A percentile compares a stretch with the other conserved stretches of the same genome.
Evolutionary conservation across 371 early-diverging fungal species (phyloP).

Genomic region (Nosema muscidifuracis): DNA sequence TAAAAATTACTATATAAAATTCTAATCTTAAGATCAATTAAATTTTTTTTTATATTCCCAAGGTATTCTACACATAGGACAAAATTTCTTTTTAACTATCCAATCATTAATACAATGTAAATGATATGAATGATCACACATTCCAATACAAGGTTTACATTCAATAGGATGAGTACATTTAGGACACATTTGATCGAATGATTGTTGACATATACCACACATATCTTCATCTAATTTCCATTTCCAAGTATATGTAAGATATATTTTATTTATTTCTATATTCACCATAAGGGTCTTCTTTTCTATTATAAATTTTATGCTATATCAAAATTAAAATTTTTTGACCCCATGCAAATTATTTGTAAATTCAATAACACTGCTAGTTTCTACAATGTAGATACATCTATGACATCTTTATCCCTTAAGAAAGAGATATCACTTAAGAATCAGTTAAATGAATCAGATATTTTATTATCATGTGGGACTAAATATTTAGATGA

Average conservation of each 20-base stretch:
- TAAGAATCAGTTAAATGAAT: not conserved
- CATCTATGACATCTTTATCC: not conserved
- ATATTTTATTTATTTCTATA: slow-evolving; percentile 47
- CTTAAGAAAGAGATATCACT: slow-evolving; percentile 2
- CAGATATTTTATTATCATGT: slow-evolving; percentile 3
- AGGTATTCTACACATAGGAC: slow-evolving; percentile 61
- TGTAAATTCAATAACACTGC: slow-evolving; percentile 6
- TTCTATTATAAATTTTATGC: too few species aligned
- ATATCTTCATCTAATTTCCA: slow-evolving; percentile 60
- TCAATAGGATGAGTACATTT: slow-evolving; percentile 62
- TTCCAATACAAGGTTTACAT: slow-evolving; percentile 60
- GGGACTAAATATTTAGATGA: slow-evolving; percentile 20
- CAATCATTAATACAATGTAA: slow-evolving; percentile 60
- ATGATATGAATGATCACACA: slow-evolving; percentile 62
- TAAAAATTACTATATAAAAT: too few species aligned
- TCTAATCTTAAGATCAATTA: slow-evolving; percentile 32
- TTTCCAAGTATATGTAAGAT: slow-evolving; percentile 57
- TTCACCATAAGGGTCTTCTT: too few species aligned
- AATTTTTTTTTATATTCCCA: slow-evolving; percentile 52
- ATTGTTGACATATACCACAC: slow-evolving; percentile 64
- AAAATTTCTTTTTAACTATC: slow-evolving; percentile 54
- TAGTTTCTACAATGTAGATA: slow-evolving; percentile 4
- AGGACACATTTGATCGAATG: slow-evolving; percentile 61
- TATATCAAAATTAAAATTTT: too few species aligned
- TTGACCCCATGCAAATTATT: slow-evolving; percentile 2